Percentiles rank a stretch among this genome's conserved stretches.
phyloP scores from a whole-genome alignment of 495 filamentous ascomycete genomes.

The Talaromyces thailandensis region DNA sequence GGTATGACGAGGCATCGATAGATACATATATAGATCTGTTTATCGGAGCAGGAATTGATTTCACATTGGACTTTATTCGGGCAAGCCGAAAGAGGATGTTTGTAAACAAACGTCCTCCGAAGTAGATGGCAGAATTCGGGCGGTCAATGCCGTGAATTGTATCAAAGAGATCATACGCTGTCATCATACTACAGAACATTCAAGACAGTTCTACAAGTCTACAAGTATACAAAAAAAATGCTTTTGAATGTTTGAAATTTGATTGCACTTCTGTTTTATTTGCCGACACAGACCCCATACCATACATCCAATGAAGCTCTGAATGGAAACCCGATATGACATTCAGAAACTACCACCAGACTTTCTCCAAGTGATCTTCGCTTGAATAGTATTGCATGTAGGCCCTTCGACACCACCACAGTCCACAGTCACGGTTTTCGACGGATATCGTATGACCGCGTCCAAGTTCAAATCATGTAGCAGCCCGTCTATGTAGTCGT shows the following conservation, averaged over 20 bases:
- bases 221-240: not conserved
- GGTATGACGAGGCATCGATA: conserved; percentile 4
- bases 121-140: conserved; percentile 4
- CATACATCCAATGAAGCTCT: not conserved
- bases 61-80: not conserved
- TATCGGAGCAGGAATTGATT: not conserved
- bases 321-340: not conserved
- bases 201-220: not conserved
- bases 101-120: conserved; percentile 1
- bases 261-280: conserved; percentile 6
- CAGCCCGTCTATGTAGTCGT: conserved; percentile 1
- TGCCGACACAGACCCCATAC: not conserved
- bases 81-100: not conserved
- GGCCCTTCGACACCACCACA: not conserved
- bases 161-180: not conserved
- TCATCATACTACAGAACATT: not conserved
- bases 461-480: conserved; percentile 5
- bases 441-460: not conserved
- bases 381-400: conserved; percentile 1
- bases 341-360: not conserved
- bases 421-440: not conserved
- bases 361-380: not conserved
- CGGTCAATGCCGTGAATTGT: not conserved
- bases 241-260: conserved; percentile 2
- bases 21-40: not conserved